Percentiles rank a stretch among this genome's conserved stretches.
phyloP scores from a whole-genome alignment of 2,329 filamentous ascomycete species.

The Penicillium freii region DNA sequence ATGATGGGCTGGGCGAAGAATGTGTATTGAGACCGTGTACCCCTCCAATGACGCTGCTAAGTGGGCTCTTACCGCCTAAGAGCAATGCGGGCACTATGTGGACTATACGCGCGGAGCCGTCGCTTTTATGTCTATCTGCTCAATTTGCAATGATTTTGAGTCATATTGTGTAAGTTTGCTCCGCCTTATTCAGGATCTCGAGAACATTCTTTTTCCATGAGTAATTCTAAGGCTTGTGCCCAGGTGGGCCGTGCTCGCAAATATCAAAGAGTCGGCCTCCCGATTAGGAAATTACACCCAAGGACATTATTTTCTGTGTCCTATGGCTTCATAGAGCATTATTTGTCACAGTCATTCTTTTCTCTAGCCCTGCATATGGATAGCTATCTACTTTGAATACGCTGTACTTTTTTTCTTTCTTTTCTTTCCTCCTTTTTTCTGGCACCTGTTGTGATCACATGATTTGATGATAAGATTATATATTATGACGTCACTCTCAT shows the following conservation, averaged over 20 bases:
- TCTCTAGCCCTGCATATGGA: too few species aligned
- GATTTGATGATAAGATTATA: too few species aligned
- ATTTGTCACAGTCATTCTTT: background rate
- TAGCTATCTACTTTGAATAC: background rate
- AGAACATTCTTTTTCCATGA: background rate
- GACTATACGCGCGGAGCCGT: background rate
- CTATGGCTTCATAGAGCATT: background rate
- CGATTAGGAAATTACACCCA: conserved; percentile 1
- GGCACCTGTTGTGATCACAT: too few species aligned
- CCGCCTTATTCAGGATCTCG: background rate
- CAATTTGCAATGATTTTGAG: background rate
- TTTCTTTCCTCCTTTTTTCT: too few species aligned
- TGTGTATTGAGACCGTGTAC: conserved; percentile 12
- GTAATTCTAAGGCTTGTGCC: background rate
- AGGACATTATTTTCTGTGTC: background rate
- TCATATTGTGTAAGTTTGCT: background rate
- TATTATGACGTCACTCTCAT: too few species aligned
- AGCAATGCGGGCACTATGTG: conserved; percentile 6
- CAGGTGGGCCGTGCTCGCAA: conserved; percentile 1
- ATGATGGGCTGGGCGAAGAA: conserved; percentile 16
- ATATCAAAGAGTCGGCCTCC: conserved; percentile 6
- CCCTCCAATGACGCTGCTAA: conserved; percentile 23
- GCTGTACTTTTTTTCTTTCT: background rate
- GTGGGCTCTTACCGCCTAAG: conserved; percentile 19
- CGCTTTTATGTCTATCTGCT: conserved; percentile 1